These are phyloP conservation scores for Aspergillus aculeatinus DNA, from an alignment of 2,329 filamentous ascomycete genomes.

Conservation along the genomic window DNA sequence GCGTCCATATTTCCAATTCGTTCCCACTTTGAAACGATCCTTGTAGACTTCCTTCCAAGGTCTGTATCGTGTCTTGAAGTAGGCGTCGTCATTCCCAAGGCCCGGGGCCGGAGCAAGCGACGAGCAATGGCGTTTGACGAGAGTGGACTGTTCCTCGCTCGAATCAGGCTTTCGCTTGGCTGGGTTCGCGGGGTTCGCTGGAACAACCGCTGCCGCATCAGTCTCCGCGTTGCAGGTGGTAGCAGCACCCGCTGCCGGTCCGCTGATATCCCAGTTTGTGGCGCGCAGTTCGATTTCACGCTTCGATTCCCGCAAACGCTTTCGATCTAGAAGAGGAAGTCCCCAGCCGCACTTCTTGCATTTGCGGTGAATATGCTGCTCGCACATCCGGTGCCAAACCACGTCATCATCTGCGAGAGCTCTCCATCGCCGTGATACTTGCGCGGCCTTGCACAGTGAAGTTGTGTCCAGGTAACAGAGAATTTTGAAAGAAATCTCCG, in stretches of 20 bases:
- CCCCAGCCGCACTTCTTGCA: slow-evolving; percentile 97
- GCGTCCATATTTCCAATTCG: slow-evolving; percentile 94
- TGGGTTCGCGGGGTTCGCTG: background rate
- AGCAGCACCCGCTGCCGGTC: slow-evolving; percentile 46
- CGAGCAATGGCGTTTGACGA: slow-evolving; percentile 35
- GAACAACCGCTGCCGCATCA: slow-evolving; percentile 7
- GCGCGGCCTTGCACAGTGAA: slow-evolving; percentile 91
- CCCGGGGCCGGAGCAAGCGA: slow-evolving; percentile 20
- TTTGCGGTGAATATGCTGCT: slow-evolving; percentile 91
- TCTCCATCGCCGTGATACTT: slow-evolving; percentile 87
- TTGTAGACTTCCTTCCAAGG: slow-evolving; percentile 98
- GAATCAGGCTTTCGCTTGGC: slow-evolving; percentile 32
- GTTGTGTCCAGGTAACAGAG: slow-evolving; percentile 89
- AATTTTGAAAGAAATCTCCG: slow-evolving; percentile 90
- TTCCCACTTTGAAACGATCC: slow-evolving; percentile 91
- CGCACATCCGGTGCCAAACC: slow-evolving; percentile 98
- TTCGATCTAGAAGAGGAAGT: slow-evolving; percentile 82
- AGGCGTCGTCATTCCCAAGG: slow-evolving; percentile 43
- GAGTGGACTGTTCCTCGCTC: slow-evolving; percentile 26
- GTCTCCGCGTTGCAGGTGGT: slow-evolving; percentile 4
- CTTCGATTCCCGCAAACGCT: slow-evolving; percentile 81
- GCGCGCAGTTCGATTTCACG: slow-evolving; percentile 74
- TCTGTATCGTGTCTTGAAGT: slow-evolving; percentile 54
- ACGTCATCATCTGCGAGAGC: slow-evolving; percentile 93
- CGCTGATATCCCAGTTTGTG: slow-evolving; percentile 57